phyloP scores from a whole-genome alignment of 495 filamentous ascomycete genomes.

The Darksidea phi region DNA sequence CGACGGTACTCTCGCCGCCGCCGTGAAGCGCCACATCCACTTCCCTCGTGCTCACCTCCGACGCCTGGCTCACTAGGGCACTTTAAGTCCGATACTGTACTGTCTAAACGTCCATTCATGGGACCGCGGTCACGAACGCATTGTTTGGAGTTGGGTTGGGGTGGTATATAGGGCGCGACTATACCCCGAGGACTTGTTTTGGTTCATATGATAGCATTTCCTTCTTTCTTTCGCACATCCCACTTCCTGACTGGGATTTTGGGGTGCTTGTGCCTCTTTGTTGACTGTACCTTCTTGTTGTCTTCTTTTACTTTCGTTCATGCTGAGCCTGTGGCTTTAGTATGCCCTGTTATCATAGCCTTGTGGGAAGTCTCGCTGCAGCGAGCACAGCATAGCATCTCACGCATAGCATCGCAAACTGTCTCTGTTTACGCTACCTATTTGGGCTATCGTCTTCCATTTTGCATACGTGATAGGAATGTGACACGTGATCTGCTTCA shows the following conservation, averaged over 20 bases:
- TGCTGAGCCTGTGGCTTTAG: not conserved
- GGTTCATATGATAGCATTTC: not conserved
- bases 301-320: slow-evolving; percentile 10
- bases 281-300: slow-evolving; percentile 4
- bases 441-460: too few species aligned
- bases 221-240: not conserved
- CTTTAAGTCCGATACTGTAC: too few species aligned
- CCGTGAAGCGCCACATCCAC: slow-evolving; percentile 21
- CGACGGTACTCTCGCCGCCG: slow-evolving; percentile 18
- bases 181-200: not conserved
- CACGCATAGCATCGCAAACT: not conserved
- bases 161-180: not conserved
- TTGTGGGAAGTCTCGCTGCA: not conserved
- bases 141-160: not conserved
- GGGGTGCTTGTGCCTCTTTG: not conserved
- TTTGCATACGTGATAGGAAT: too few species aligned
- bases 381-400: not conserved
- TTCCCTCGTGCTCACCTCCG: slow-evolving; percentile 1
- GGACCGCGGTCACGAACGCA: not conserved
- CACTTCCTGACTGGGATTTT: not conserved
- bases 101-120: too few species aligned
- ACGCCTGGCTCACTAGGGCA: not conserved
- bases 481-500: too few species aligned
- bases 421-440: too few species aligned
- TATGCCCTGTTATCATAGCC: slow-evolving; percentile 4